A percentile compares a stretch with the other conserved stretches of the same genome.
phyloP scores from a whole-genome alignment of 305 asterid genomes.

The Galium porrigens region DNA sequence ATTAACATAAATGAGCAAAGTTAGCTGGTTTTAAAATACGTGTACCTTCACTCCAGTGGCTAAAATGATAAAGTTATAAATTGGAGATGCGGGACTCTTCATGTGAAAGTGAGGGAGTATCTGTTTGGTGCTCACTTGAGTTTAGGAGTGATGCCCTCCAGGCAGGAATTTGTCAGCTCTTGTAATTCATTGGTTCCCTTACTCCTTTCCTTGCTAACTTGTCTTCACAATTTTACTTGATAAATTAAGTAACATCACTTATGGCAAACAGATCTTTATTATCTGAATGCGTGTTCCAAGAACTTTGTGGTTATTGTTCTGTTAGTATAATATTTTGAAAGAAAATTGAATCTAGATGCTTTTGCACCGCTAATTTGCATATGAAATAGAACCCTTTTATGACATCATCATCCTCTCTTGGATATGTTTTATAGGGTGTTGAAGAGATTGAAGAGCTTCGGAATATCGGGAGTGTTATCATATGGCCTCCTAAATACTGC shows the following conservation, averaged over 20 bases:
- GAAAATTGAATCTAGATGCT: neutral
- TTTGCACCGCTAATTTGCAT: neutral
- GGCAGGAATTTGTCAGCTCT: neutral
- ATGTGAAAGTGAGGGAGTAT: neutral
- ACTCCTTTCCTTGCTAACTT: neutral
- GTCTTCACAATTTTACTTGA: neutral
- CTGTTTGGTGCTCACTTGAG: neutral
- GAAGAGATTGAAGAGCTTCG: constrained; percentile 61
- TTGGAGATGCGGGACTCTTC: too few species aligned
- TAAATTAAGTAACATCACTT: neutral
- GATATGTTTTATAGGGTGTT: constrained; percentile 37
- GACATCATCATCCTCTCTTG: constrained; percentile 18
- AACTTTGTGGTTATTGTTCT: neutral
- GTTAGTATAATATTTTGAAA: neutral
- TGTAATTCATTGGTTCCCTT: neutral
- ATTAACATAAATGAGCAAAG: neutral
- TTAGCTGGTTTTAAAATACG: neutral
- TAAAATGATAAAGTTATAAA: too few species aligned
- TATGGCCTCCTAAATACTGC: constrained; percentile 80
- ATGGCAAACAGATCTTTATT: neutral
- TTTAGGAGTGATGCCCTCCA: neutral
- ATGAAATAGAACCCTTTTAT: constrained; percentile 6
- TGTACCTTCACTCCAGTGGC: neutral
- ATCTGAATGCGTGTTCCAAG: neutral
- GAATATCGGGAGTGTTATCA: constrained; percentile 66